Conservation (phyloP, 2,329 filamentous ascomycete species). For the Penicillium fuscoglaucum region DNA sequence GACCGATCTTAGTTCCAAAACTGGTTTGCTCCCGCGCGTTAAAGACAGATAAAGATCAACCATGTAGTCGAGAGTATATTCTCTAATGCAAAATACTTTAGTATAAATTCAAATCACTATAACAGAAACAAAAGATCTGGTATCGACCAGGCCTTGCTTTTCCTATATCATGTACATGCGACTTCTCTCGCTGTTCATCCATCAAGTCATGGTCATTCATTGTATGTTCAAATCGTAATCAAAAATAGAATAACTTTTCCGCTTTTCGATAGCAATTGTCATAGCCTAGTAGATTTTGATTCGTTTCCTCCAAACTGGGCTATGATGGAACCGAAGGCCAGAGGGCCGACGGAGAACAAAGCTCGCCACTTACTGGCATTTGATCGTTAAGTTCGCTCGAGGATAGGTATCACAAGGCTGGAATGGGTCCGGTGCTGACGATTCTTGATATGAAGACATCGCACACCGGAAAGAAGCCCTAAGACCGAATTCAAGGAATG, state of each 20-base stretch:
- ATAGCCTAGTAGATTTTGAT: slow-evolving; percentile 14
- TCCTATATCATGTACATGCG: slow-evolving; percentile 34
- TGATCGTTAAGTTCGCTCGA: slow-evolving; percentile 5
- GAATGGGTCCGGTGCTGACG: slow-evolving; percentile 1
- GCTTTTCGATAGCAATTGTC: slow-evolving; percentile 20
- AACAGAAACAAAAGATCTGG: slow-evolving; percentile 22
- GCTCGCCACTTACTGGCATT: slow-evolving; percentile 6
- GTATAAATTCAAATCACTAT: slow-evolving; percentile 17
- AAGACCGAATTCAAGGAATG: slow-evolving; percentile 59
- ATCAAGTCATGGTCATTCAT: slow-evolving; percentile 30
- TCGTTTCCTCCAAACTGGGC: slow-evolving; percentile 10
- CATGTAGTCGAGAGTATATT: not conserved
- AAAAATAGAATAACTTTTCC: slow-evolving; percentile 26
- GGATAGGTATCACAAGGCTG: slow-evolving; percentile 10
- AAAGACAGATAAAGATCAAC: not conserved
- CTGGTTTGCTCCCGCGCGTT: not conserved
- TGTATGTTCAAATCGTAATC: slow-evolving; percentile 27
- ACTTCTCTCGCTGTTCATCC: slow-evolving; percentile 23
- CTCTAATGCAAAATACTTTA: not conserved
- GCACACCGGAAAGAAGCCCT: slow-evolving; percentile 2
- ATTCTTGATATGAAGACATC: not conserved
- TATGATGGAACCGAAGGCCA: slow-evolving; percentile 8
- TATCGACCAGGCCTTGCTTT: slow-evolving; percentile 25
- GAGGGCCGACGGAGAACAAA: slow-evolving; percentile 12
- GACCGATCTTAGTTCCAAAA: not conserved